phyloP scores from a whole-genome alignment of 352 stramenopile genomes.

The Blastocystis sp. region DNA sequence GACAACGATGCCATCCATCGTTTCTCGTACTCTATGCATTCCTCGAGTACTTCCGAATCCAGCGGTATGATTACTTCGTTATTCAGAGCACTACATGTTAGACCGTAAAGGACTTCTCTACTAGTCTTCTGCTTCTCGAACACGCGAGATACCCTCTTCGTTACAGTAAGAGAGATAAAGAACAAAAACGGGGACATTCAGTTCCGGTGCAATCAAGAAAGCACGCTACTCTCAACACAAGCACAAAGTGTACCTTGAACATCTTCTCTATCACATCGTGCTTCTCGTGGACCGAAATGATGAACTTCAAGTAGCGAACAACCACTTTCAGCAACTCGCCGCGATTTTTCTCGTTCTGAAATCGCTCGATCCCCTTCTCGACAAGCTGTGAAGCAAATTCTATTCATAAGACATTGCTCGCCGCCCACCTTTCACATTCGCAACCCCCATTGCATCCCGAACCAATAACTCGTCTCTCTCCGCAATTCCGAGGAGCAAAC shows the following conservation, averaged over 20 bases:
- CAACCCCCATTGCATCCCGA: neutral
- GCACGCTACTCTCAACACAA: neutral
- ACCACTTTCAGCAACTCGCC: neutral
- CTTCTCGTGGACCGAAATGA: neutral
- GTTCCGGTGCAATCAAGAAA: neutral
- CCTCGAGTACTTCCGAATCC: neutral
- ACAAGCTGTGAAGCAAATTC: neutral
- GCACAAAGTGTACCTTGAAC: neutral
- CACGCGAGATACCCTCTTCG: neutral
- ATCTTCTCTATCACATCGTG: neutral
- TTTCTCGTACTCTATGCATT: slow-evolving; percentile 25
- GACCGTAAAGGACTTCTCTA: neutral
- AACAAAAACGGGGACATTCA: slow-evolving; percentile 32
- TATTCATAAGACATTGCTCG: neutral
- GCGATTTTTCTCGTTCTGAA: neutral
- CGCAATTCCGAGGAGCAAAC: neutral
- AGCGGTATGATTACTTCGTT: slow-evolving; percentile 48
- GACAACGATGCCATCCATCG: neutral
- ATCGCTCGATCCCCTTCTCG: neutral
- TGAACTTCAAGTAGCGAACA: slow-evolving; percentile 23
- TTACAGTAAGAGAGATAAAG: slow-evolving; percentile 36
- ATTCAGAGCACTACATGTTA: slow-evolving; percentile 9
- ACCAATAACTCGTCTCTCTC: neutral
- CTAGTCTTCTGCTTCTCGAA: neutral
- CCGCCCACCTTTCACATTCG: neutral